Percentiles rank a stretch among this genome's conserved stretches.
Evolutionary conservation across 495 filamentous ascomycete species (phyloP).

Genomic region (Neurospora sublineolata): DNA sequence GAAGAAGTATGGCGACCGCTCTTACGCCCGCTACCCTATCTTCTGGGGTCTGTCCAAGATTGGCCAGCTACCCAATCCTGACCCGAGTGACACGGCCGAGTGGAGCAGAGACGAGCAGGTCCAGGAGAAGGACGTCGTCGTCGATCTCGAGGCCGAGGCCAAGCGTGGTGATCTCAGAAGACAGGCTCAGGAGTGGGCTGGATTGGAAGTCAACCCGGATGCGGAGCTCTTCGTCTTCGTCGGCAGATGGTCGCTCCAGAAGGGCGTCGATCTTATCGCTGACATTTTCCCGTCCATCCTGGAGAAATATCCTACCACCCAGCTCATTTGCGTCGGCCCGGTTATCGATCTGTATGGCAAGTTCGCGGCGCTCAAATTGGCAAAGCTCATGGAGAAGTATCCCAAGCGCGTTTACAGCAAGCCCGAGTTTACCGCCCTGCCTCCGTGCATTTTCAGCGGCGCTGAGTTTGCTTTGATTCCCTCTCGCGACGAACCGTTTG

Average conservation of each 20-base stretch:
- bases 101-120: conserved; percentile 38
- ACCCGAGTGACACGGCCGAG: conserved; percentile 58
- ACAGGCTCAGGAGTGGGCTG: conserved; percentile 67
- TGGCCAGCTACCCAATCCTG: conserved; percentile 59
- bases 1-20: conserved; percentile 62
- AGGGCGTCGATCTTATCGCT: conserved; percentile 66
- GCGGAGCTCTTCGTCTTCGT: conserved; percentile 68
- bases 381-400: conserved; percentile 55
- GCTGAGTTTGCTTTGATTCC: conserved; percentile 70
- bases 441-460: conserved; percentile 61
- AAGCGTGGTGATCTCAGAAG: conserved; percentile 42
- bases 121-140: conserved; percentile 35
- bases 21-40: conserved; percentile 62
- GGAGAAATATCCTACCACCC: conserved; percentile 48
- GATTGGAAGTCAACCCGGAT: conserved; percentile 47
- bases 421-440: conserved; percentile 61
- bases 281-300: conserved; percentile 60
- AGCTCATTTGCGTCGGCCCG: conserved; percentile 59
- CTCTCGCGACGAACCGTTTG: conserved; percentile 67
- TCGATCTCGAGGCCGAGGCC: conserved; percentile 46
- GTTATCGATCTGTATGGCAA: conserved; percentile 67
- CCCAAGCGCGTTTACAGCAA: conserved; percentile 59
- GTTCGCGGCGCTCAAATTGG: conserved; percentile 61
- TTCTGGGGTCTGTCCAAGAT: conserved; percentile 66
- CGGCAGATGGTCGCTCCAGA: conserved; percentile 66